These are phyloP conservation scores for Hypoxylon intermedium DNA, from an alignment of 495 filamentous ascomycete species.

Conservation along the genomic window DNA sequence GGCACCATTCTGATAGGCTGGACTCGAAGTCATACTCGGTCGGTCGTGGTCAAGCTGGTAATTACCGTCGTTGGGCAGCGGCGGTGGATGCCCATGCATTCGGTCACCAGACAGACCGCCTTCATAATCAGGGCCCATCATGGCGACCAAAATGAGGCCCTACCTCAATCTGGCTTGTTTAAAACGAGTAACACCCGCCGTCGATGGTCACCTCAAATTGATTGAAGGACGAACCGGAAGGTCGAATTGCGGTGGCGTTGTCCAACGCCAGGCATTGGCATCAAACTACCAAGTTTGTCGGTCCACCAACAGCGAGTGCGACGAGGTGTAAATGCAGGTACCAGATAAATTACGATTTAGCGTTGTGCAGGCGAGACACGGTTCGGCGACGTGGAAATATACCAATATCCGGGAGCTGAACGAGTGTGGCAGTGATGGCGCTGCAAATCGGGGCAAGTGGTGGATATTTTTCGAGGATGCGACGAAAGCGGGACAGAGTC, in stretches of 20 bases:
- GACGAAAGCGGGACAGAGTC: constrained; percentile 28
- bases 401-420: constrained; percentile 24
- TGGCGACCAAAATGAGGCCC: constrained; percentile 40
- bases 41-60: constrained; percentile 49
- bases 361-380: constrained; percentile 13
- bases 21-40: constrained; percentile 45
- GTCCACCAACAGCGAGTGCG: constrained; percentile 37
- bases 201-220: constrained; percentile 18
- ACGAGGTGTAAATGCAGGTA: constrained; percentile 35
- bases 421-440: constrained; percentile 34
- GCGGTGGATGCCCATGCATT: constrained; percentile 42
- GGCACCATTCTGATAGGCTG: constrained; percentile 48
- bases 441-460: constrained; percentile 25
- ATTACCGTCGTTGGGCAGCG: constrained; percentile 30
- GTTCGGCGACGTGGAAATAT: constrained; percentile 21
- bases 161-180: constrained; percentile 22
- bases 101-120: constrained; percentile 44
- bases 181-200: constrained; percentile 12
- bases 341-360: constrained; percentile 20
- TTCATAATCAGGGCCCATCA: constrained; percentile 46
- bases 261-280: constrained; percentile 46
- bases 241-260: constrained; percentile 33
- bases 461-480: constrained; percentile 35
- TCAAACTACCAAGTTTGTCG: constrained; percentile 24
- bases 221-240: constrained; percentile 30